Percentiles rank a stretch among this genome's conserved stretches.
phyloP scores from a whole-genome alignment of 2,329 filamentous ascomycete genomes.

The Iodosphaeria phyllophila region DNA sequence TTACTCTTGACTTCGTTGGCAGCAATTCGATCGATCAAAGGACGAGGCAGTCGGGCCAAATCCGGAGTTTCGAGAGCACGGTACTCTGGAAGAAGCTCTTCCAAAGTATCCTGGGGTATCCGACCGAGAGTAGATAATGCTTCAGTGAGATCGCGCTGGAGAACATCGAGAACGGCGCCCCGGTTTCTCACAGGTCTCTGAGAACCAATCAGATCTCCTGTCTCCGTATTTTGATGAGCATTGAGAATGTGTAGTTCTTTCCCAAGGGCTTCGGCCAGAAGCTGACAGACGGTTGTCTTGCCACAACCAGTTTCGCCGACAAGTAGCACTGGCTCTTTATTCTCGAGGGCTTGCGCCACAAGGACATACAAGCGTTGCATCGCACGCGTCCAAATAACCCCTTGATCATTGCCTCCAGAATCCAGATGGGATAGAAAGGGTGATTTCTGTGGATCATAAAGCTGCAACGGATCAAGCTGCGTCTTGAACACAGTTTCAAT shows the following conservation, averaged over 20 bases:
- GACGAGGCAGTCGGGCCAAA: constrained; percentile 24
- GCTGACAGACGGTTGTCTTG: constrained; percentile 91
- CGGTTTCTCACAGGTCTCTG: constrained; percentile 83
- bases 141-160: constrained; percentile 40
- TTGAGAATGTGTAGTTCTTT: constrained; percentile 80
- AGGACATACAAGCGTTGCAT: constrained; percentile 86
- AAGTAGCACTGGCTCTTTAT: constrained; percentile 84
- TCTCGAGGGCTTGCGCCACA: constrained; percentile 67
- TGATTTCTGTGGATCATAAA: constrained; percentile 49
- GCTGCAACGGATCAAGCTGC: constrained; percentile 48
- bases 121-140: constrained; percentile 23
- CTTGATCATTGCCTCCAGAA: constrained; percentile 30
- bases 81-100: constrained; percentile 40
- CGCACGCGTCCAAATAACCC: constrained; percentile 83
- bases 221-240: constrained; percentile 95
- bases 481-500: constrained; percentile 88
- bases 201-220: constrained; percentile 88
- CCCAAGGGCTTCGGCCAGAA: constrained; percentile 63
- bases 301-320: constrained; percentile 96
- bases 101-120: constrained; percentile 22
- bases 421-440: constrained; percentile 33
- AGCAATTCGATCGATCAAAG: constrained; percentile 26
- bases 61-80: constrained; percentile 27
- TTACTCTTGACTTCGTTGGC: constrained; percentile 44
- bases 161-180: constrained; percentile 45